A percentile compares a stretch with the other conserved stretches of the same genome.
phyloP scores from a whole-genome alignment of 2,329 filamentous ascomycete species.

The Graphium sp. region DNA sequence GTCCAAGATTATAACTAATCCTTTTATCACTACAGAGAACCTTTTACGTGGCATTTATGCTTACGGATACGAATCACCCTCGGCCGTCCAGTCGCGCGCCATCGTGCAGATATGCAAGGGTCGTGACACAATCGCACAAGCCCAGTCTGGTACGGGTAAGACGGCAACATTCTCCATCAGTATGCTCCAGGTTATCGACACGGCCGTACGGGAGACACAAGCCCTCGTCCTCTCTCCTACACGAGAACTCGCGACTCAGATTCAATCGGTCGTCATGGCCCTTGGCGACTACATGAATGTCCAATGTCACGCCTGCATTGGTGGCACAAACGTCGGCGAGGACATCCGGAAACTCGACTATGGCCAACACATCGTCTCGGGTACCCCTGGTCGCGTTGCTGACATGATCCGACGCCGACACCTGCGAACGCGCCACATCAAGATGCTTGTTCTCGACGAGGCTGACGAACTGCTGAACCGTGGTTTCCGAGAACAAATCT shows the following conservation, averaged over 20 bases:
- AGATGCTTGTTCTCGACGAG: slow-evolving; percentile 47
- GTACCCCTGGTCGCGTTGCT: slow-evolving; percentile 83
- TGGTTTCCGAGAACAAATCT: slow-evolving; percentile 96
- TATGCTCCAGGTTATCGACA: slow-evolving; percentile 91
- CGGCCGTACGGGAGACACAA: slow-evolving; percentile 80
- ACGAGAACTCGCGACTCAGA: slow-evolving; percentile 92
- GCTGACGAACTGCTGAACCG: slow-evolving; percentile 61
- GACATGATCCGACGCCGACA: slow-evolving; percentile 45
- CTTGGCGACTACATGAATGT: slow-evolving; percentile 99
- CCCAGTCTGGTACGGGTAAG: slow-evolving; percentile 93
- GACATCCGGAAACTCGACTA: slow-evolving; percentile 97
- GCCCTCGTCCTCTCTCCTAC: slow-evolving; percentile 91
- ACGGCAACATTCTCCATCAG: slow-evolving; percentile 94
- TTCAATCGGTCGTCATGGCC: slow-evolving; percentile 97
- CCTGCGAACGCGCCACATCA: slow-evolving; percentile 42
- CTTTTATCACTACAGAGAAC: slow-evolving; percentile 50
- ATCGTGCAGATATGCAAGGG: slow-evolving; percentile 99
- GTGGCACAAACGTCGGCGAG: slow-evolving; percentile 92
- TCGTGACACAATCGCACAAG: slow-evolving; percentile 95
- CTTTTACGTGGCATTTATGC: slow-evolving; percentile 94
- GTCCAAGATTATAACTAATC: slow-evolving; percentile 1
- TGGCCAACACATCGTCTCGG: slow-evolving; percentile 93
- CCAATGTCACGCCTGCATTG: slow-evolving; percentile 96
- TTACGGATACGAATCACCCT: slow-evolving; percentile 96
- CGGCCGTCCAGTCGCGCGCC: slow-evolving; percentile 90